Base-by-base conservation (phyloP, 805 yeast species). In the Lipomyces yamanashiensis region DNA sequence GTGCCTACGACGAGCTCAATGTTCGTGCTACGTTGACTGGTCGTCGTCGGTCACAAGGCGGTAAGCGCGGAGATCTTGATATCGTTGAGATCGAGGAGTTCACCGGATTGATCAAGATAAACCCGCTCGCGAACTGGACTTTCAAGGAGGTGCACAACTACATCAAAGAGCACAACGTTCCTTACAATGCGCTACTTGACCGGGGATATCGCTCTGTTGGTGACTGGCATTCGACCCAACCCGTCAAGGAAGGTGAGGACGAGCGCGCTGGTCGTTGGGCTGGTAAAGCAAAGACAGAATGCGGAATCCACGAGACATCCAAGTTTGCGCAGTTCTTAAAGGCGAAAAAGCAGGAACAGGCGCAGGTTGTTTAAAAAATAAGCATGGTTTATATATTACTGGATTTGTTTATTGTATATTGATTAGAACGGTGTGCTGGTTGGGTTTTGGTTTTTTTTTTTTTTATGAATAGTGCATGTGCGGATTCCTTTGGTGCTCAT, bases 221-320 rank as follows among this genome's bases (percentile, higher is more conserved):
- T 1, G 98, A 93, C 75, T 93, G 92, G 84, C 98, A 93, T 75
- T 90, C 96, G 0, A 93, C 98, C 0, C 85, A 78, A 37, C 98
- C 98, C 1, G 96, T 90, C 10, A 82, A 79, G 7, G 97, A 89
- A 51, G 97, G 96, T 9, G 98, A 91, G 74, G 98, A 93, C 73
- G 98, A 93, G 75, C 84, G 98, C 68, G 85, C 95, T n/a, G 98
- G 98, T 0, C 84, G 98, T 72, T 93, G 98, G 98, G 88, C 89
- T 79, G 98, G 97, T 1, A 84, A 88, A 74, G 82, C 85, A 10
- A 93, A 93, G 79, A 91, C 97, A 0, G 98, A 93, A 75, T 93
- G 98, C 77, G 98, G 98, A 2, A 92, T 93, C 59, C 98, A 93
- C 73, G 89, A 87, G 71, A 84, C 92, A 0, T 82, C 87, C 33